A percentile compares a stretch with the other conserved stretches of the same genome.
phyloP scores from a whole-genome alignment of 305 asterid genomes.

The Nicotiana rustica region DNA sequence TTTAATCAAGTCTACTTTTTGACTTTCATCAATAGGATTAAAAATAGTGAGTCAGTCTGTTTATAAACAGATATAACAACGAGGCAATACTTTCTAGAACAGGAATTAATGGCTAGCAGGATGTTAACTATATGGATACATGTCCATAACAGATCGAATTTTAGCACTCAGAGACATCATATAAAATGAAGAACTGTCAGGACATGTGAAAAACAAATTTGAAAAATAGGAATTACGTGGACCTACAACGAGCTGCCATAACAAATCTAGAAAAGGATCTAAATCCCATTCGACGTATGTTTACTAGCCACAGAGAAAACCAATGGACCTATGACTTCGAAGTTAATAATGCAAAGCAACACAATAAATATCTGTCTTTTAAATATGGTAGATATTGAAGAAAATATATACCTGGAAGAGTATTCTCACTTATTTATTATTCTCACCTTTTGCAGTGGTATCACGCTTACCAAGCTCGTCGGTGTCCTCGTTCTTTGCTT shows the following conservation, averaged over 20 bases:
- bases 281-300: not conserved
- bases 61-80: not conserved
- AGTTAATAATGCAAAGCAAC: not conserved
- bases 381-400: slow-evolving; percentile 29
- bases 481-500: slow-evolving; percentile 94
- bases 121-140: not conserved
- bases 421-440: slow-evolving; percentile 21
- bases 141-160: slow-evolving; percentile 3
- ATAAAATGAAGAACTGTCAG: slow-evolving; percentile 12
- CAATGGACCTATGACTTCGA: not conserved
- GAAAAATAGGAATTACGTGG: not conserved
- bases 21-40: not conserved
- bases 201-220: slow-evolving; percentile 7
- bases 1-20: not conserved
- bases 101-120: not conserved
- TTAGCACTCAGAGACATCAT: not conserved
- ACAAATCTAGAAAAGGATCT: slow-evolving; percentile 8
- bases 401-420: slow-evolving; percentile 32
- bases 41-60: not conserved
- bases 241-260: not conserved
- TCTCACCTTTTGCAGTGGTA: slow-evolving; percentile 70
- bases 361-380: not conserved
- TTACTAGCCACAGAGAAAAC: not conserved
- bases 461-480: slow-evolving; percentile 95
- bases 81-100: not conserved